Conservation (phyloP, 2,329 filamentous ascomycete genomes). For the Aspergillus unguis region DNA sequence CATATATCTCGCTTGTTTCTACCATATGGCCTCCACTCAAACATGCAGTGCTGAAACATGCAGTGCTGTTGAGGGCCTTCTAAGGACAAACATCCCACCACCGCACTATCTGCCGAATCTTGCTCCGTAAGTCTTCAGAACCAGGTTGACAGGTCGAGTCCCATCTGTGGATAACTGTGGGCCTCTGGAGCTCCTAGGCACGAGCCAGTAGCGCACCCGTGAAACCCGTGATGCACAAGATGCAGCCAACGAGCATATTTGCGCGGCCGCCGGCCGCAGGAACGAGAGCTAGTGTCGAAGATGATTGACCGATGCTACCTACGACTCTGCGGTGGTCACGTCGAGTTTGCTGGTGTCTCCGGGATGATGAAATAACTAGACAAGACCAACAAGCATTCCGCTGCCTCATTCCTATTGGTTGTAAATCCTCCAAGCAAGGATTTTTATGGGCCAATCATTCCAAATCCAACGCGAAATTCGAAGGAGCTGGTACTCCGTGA, state of each 20-base stretch:
- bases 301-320: neutral
- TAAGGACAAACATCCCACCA: neutral
- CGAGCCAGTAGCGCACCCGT: conserved; percentile 7
- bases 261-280: neutral
- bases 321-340: too few relatives aligned
- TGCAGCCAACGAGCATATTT: neutral
- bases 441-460: conserved; percentile 2
- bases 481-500: neutral
- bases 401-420: conserved; percentile 7
- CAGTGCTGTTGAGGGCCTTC: too few relatives aligned
- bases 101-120: neutral
- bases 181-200: conserved; percentile 1
- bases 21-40: too few relatives aligned
- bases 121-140: neutral
- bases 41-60: too few relatives aligned
- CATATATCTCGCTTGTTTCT: too few relatives aligned
- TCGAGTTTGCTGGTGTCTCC: neutral
- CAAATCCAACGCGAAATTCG: neutral
- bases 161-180: conserved; percentile 7
- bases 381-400: neutral
- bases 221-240: neutral
- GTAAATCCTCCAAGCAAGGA: conserved; percentile 4
- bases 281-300: neutral
- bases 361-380: neutral
- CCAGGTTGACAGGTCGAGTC: conserved; percentile 6